Evolutionary conservation across 164 flowering plant species (phyloP).

Genomic region (Magnolia changhungtana): DNA sequence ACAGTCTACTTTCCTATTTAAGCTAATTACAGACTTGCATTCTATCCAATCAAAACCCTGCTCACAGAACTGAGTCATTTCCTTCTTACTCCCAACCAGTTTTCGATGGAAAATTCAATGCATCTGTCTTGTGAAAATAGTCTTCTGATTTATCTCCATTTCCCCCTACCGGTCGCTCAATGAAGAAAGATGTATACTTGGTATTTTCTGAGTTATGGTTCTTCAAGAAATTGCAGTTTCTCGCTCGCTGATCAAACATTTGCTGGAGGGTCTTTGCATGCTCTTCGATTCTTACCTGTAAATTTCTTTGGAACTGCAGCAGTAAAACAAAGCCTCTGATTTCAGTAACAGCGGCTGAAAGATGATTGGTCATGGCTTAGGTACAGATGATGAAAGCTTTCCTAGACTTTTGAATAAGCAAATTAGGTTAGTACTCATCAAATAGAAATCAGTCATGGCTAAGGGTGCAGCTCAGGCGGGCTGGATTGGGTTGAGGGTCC

Average conservation of each 20-base stretch:
- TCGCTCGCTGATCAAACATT: constrained; percentile 5
- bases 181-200: not conserved
- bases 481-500: no score
- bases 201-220: not conserved
- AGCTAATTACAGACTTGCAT: no score
- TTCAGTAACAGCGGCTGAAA: not conserved
- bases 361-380: not conserved
- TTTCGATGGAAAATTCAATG: not conserved
- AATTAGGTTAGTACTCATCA: no score
- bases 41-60: no score
- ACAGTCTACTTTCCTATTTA: no score
- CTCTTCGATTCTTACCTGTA: constrained; percentile 10
- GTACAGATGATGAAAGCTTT: no score
- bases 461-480: no score
- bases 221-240: not conserved
- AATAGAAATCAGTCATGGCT: no score
- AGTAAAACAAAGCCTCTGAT: not conserved
- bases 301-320: constrained; percentile 9
- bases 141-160: not conserved
- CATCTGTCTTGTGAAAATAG: not conserved
- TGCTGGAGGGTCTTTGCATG: constrained; percentile 6
- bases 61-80: no score
- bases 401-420: no score
- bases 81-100: not conserved
- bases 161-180: not conserved